A percentile compares a stretch with the other conserved stretches of the same genome.
Conservation (phyloP, 495 filamentous ascomycete genomes). For the Xylaria venustula region DNA sequence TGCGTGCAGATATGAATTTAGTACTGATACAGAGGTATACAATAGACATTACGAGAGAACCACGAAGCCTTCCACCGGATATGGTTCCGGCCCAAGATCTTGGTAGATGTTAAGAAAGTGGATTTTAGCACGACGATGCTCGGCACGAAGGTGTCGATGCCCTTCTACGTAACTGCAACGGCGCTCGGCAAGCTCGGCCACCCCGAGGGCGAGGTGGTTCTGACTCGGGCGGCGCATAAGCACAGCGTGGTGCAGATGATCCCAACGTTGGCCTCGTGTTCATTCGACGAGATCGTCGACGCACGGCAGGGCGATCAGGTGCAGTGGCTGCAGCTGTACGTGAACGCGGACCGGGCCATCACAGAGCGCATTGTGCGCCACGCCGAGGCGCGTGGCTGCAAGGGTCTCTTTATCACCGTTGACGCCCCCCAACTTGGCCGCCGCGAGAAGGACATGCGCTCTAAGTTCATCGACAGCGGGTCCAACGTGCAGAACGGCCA, state of each 20-base stretch:
- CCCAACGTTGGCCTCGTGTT: constrained; percentile 94
- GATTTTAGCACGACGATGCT: constrained; percentile 90
- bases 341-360: constrained; percentile 93
- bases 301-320: constrained; percentile 76
- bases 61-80: constrained; percentile 95
- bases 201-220: constrained; percentile 85
- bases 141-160: constrained; percentile 74
- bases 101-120: constrained; percentile 83
- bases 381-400: constrained; percentile 89
- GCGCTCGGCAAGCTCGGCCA: constrained; percentile 89
- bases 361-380: constrained; percentile 88
- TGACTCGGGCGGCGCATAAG: constrained; percentile 76
- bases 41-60: constrained; percentile 96
- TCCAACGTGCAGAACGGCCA: constrained; percentile 76
- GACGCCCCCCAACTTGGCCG: constrained; percentile 95
- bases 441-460: constrained; percentile 92
- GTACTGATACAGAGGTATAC: not conserved
- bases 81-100: constrained; percentile 88
- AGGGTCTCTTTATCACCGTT: constrained; percentile 96
- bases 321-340: constrained; percentile 97
- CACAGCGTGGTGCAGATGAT: constrained; percentile 97
- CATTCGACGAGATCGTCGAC: constrained; percentile 95
- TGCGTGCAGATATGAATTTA: not conserved
- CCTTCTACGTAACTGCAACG: constrained; percentile 92
- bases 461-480: constrained; percentile 84